Base-by-base conservation (phyloP, 495 filamentous ascomycete species). In the Tuber umbilicatum region DNA sequence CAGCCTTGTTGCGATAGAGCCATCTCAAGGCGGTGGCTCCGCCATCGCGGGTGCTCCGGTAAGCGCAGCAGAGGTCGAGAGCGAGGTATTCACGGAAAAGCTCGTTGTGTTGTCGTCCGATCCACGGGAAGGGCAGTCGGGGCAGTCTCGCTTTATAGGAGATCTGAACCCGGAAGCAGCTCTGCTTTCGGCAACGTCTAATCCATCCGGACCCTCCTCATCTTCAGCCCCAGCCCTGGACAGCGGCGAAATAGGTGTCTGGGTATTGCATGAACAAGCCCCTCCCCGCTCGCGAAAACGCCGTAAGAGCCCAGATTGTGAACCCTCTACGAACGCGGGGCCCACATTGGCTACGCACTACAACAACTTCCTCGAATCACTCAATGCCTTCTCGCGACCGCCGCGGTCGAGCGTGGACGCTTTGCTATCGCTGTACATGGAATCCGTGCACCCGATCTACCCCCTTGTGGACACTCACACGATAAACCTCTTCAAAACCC, bases 101-200 rank as follows among this genome's bases (percentile, higher is more conserved):
- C 55, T 64, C 55, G 55, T 12, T 35, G 55, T 64, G 31, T 64
- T 64, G 31, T 64, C 55, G 10, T 35, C 27, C 17, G 55, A 19
- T 31, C 14, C 9, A 9, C 50, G 9, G 14, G 55, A 35, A 1
- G 55, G 16, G 37, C 69, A 79, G 45, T 60, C 78, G 1, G 55
- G 16, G 37, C 69, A 79, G 45, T 60, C 78, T 39, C 81, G 85
- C 40, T 87, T 87, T 69, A 82, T 87, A 39, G 86, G 86, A 39
- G 85, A 87, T 74, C 78, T 87, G 17, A 87, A 86, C 72, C 86
- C 86, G 12, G 86, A 87, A 78, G 83, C 86, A 40, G 82, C 85
- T 5, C 85, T 87, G 76, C 83, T 84, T 9, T 84, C 84, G 60
- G 82, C 79, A 39, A 70, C 84, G 17, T 76, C 83, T 68, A 82